phyloP scores from a whole-genome alignment of 495 filamentous ascomycete species.

The Penicillium waksmanii region DNA sequence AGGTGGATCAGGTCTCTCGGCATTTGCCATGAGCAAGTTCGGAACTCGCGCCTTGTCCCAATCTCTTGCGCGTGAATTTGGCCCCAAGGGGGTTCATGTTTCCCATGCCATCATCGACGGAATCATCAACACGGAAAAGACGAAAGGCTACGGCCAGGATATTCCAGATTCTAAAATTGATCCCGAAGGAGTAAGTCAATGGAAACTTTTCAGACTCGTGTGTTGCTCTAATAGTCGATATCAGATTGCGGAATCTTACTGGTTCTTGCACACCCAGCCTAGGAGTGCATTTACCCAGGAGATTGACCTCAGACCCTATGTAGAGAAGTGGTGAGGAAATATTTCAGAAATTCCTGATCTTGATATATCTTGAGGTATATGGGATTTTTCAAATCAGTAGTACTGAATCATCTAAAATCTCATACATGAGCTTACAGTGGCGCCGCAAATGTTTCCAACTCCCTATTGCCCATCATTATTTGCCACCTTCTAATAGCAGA shows the following conservation, averaged over 20 bases:
- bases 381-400: too few species aligned
- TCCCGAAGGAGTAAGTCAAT: conserved; percentile 61
- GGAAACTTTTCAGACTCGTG: too few species aligned
- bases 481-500: too few species aligned
- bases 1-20: conserved; percentile 59
- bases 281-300: conserved; percentile 69
- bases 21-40: conserved; percentile 73
- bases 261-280: conserved; percentile 73
- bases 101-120: conserved; percentile 75
- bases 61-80: conserved; percentile 74
- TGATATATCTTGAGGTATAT: too few species aligned
- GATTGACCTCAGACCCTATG: conserved; percentile 66
- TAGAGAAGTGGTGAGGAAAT: conserved; percentile 49
- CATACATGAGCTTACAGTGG: too few species aligned
- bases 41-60: conserved; percentile 68
- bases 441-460: too few species aligned
- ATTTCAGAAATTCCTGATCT: too few species aligned
- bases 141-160: conserved; percentile 56
- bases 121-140: conserved; percentile 71
- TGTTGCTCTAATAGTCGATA: too few species aligned
- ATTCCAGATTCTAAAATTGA: conserved; percentile 66
- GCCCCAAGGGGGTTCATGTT: conserved; percentile 76
- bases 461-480: too few species aligned
- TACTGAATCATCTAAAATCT: too few species aligned
- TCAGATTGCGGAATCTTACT: conserved; percentile 76